Conservation (phyloP, 1,284 basidiomycete species). For the Boletellus sp. region DNA sequence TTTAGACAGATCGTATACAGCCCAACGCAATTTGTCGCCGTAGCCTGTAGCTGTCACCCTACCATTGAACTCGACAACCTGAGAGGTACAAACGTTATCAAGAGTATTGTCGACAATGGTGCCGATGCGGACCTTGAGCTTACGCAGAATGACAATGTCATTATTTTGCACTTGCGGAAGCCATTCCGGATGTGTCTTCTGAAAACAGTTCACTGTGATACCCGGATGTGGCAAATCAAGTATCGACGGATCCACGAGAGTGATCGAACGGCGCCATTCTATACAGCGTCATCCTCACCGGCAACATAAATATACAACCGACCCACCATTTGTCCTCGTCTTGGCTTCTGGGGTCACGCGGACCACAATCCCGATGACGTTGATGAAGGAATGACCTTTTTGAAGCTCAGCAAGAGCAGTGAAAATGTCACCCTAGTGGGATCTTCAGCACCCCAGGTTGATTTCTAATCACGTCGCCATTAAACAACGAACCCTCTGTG, state of each 20-base stretch:
- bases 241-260: constrained; percentile 31
- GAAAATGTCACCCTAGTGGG: constrained; percentile 32
- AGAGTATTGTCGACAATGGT: not conserved
- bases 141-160: constrained; percentile 32
- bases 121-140: constrained; percentile 27
- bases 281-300: not conserved
- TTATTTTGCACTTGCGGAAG: constrained; percentile 45
- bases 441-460: constrained; percentile 2
- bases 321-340: constrained; percentile 29
- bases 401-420: constrained; percentile 22
- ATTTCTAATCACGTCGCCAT: not conserved
- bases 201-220: constrained; percentile 48
- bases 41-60: constrained; percentile 39
- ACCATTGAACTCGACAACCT: constrained; percentile 36
- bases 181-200: constrained; percentile 42
- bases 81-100: not conserved
- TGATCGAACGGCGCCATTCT: constrained; percentile 31
- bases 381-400: constrained; percentile 18
- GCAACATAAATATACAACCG: not conserved
- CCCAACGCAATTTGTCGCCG: constrained; percentile 36
- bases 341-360: constrained; percentile 9
- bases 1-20: constrained; percentile 25
- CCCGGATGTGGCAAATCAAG: constrained; percentile 33
- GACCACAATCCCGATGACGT: constrained; percentile 31
- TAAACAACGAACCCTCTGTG: constrained; percentile 24